Conservation (phyloP, 192 early-diverging fungal species). For the Jimgerdemannia flammicorona region DNA sequence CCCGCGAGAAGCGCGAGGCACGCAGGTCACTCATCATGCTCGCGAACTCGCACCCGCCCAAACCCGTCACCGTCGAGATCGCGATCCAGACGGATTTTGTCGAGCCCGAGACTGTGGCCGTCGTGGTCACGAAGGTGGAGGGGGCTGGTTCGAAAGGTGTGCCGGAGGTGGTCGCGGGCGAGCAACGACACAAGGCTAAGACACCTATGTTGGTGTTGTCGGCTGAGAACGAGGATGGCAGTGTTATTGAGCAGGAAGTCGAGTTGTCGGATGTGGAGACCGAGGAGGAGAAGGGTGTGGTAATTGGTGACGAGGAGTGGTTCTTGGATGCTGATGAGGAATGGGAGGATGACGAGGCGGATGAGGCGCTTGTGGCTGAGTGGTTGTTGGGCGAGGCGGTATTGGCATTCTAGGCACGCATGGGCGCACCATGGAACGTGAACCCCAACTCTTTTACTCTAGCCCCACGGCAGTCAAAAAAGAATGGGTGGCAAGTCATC, state of each 20-base stretch:
- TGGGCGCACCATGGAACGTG: too few species aligned
- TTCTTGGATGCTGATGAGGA: conserved; percentile 35
- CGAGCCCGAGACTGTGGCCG: neutral
- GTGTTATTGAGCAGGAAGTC: neutral
- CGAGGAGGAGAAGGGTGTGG: conserved; percentile 10
- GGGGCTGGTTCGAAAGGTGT: neutral
- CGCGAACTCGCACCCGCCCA: neutral
- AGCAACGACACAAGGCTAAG: neutral
- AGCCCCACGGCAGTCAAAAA: too few species aligned
- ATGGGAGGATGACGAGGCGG: conserved; percentile 26
- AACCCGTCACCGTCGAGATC: neutral
- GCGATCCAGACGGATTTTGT: neutral
- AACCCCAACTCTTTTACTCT: too few species aligned
- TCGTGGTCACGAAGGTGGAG: neutral
- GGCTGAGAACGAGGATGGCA: neutral
- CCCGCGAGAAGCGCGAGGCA: neutral
- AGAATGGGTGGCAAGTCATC: too few species aligned
- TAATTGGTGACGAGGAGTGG: conserved; percentile 40
- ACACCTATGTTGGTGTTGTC: neutral
- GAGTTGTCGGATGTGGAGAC: neutral
- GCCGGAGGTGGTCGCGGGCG: too few species aligned
- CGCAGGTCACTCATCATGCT: neutral
- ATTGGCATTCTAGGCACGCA: neutral
- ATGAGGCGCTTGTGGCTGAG: conserved; percentile 27
- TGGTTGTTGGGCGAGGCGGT: conserved; percentile 30